These are phyloP conservation scores for Trichoderma gracile DNA, from an alignment of 2,329 filamentous ascomycete genomes.

Conservation along the genomic window DNA sequence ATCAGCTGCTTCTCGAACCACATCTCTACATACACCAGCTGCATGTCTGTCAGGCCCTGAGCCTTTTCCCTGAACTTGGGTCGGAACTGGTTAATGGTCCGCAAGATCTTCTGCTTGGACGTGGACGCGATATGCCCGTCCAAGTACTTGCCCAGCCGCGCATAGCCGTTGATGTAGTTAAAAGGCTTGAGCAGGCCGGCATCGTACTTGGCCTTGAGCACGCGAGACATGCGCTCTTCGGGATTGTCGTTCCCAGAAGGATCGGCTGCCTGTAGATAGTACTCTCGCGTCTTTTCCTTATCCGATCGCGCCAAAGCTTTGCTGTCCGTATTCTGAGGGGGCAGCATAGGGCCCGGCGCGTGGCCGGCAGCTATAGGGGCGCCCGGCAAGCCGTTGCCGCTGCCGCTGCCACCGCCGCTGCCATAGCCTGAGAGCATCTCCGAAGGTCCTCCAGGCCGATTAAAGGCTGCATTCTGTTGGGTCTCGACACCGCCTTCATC, in stretches of 20 bases:
- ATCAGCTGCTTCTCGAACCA: conserved; percentile 97
- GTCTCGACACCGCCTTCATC: conserved; percentile 74
- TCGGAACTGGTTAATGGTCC: conserved; percentile 87
- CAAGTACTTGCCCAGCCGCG: conserved; percentile 85
- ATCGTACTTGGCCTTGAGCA: conserved; percentile 93
- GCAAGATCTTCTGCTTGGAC: conserved; percentile 86
- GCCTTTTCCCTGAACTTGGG: conserved; percentile 96
- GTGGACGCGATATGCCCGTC: conserved; percentile 79
- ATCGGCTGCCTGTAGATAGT: conserved; percentile 95
- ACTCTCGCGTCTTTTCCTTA: conserved; percentile 78
- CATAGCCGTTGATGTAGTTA: conserved; percentile 97
- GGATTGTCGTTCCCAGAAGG: conserved; percentile 82
- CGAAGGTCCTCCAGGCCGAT: conserved; percentile 43
- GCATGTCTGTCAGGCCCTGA: conserved; percentile 86
- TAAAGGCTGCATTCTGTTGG: conserved; percentile 49
- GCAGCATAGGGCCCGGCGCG: conserved; percentile 47
- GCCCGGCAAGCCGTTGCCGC: conserved; percentile 42
- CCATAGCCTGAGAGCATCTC: conserved; percentile 52
- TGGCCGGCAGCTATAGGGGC: conserved; percentile 29
- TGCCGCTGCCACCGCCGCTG: conserved; percentile 40
- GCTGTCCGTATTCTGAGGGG: conserved; percentile 47
- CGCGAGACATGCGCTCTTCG: conserved; percentile 91
- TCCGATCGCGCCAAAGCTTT: conserved; percentile 62
- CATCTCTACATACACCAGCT: conserved; percentile 95
- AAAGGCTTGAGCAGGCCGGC: conserved; percentile 93